phyloP scores from a whole-genome alignment of 2,329 filamentous ascomycete species.

The Curvularia spicifera region DNA sequence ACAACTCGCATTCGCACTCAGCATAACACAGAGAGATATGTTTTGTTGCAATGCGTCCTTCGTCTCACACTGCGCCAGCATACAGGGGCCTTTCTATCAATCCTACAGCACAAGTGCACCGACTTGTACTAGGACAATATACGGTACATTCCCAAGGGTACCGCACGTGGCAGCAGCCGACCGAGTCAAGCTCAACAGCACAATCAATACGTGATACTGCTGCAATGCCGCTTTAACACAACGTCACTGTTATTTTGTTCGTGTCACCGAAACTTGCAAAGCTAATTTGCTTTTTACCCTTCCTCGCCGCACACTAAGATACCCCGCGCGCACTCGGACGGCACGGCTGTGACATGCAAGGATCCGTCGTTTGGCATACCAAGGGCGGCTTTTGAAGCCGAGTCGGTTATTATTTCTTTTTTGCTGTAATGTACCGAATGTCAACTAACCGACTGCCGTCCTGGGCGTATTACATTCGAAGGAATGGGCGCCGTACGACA shows the following conservation, averaged over 20 bases:
- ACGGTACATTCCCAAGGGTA: constrained; percentile 12
- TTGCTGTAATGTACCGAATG: constrained; percentile 21
- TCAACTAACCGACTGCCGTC: constrained; percentile 21
- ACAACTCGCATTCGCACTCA: constrained; percentile 8
- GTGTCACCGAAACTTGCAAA: constrained; percentile 3
- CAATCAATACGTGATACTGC: constrained; percentile 3
- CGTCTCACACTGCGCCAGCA: not conserved
- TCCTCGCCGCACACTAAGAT: constrained; percentile 17
- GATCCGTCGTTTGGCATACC: constrained; percentile 7
- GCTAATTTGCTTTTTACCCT: constrained; percentile 17
- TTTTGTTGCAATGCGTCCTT: not conserved
- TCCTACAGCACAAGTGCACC: not conserved
- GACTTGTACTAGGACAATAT: constrained; percentile 15
- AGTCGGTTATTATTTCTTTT: constrained; percentile 13
- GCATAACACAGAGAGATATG: not conserved
- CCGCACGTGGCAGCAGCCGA: constrained; percentile 21
- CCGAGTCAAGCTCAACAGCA: constrained; percentile 17
- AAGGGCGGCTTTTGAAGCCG: constrained; percentile 19
- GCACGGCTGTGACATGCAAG: constrained; percentile 11
- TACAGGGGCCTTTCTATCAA: not conserved
- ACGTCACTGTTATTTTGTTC: constrained; percentile 11
- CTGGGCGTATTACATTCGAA: constrained; percentile 8
- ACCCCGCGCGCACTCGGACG: constrained; percentile 13
- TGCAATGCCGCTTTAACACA: constrained; percentile 16
- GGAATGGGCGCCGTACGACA: constrained; percentile 7